Evolutionary conservation across 169 alveolate genomes (phyloP).

Genomic region (Toxoplasma gondii): DNA sequence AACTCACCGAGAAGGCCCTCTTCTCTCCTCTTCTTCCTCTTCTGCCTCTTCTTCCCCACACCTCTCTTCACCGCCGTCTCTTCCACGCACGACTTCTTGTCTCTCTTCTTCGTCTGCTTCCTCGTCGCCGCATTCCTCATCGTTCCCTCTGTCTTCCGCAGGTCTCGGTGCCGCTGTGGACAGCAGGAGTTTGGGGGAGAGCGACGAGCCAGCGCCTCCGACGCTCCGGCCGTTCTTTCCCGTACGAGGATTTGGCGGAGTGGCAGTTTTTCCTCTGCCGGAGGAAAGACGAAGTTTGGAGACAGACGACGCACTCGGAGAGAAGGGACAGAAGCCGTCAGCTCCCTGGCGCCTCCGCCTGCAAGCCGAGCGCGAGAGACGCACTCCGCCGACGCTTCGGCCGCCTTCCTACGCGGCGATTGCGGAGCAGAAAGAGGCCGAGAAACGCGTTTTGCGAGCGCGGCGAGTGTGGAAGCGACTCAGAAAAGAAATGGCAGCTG

Average conservation of each 20-base stretch:
- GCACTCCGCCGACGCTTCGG: neutral
- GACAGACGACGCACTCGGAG: neutral
- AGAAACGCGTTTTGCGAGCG: neutral
- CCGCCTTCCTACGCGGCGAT: constrained; percentile 33
- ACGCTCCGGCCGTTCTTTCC: neutral
- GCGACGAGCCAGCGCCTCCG: neutral
- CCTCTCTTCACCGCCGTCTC: neutral
- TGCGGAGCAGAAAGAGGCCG: neutral
- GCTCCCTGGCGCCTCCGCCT: neutral
- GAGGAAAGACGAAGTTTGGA: neutral
- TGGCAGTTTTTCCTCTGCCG: neutral
- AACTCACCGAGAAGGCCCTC: no score
- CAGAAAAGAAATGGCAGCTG: neutral
- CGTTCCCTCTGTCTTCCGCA: no score
- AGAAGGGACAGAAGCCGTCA: neutral
- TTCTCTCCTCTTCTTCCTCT: neutral
- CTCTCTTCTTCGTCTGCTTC: no score
- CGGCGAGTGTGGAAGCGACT: neutral
- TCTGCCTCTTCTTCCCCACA: neutral
- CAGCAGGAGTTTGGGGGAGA: neutral
- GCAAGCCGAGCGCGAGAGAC: neutral
- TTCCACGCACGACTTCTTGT: neutral
- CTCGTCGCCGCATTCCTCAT: no score
- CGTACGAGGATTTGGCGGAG: neutral
- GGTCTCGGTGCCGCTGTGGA: no score